phyloP scores from a whole-genome alignment of 495 filamentous ascomycete genomes.

The Aspergillus mulundensis region DNA sequence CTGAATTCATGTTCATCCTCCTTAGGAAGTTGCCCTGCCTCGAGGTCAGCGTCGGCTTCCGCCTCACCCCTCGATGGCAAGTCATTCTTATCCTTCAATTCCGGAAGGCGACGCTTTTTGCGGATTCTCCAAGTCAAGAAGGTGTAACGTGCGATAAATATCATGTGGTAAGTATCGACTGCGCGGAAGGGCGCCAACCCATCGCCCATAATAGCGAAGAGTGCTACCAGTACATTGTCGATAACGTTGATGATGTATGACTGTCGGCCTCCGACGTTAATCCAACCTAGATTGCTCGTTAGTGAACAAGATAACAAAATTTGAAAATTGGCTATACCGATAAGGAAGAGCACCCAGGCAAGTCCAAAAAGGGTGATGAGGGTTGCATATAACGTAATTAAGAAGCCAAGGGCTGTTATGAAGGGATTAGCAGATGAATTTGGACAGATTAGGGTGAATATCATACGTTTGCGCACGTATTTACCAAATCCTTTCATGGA shows the following conservation, averaged over 20 bases:
- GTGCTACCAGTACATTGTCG: slow-evolving; percentile 70
- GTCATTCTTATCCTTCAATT: slow-evolving; percentile 68
- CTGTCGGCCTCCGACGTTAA: slow-evolving; percentile 70
- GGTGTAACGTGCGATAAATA: slow-evolving; percentile 63
- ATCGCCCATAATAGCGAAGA: slow-evolving; percentile 75
- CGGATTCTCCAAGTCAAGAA: slow-evolving; percentile 69
- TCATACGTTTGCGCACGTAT: slow-evolving; percentile 63
- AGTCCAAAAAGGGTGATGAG: slow-evolving; percentile 77
- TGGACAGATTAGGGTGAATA: background rate
- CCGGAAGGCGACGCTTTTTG: slow-evolving; percentile 54
- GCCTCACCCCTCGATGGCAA: slow-evolving; percentile 50
- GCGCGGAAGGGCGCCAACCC: slow-evolving; percentile 71
- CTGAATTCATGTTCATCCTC: slow-evolving; percentile 48
- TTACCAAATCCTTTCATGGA: slow-evolving; percentile 70
- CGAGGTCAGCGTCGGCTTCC: slow-evolving; percentile 22
- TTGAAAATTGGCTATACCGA: slow-evolving; percentile 40
- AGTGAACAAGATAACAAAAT: background rate
- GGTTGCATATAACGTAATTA: slow-evolving; percentile 75
- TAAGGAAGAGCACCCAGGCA: slow-evolving; percentile 80
- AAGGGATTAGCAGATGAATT: slow-evolving; percentile 8
- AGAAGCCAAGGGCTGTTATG: slow-evolving; percentile 58
- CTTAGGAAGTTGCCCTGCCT: slow-evolving; percentile 26
- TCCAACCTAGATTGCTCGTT: slow-evolving; percentile 53
- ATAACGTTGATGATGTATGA: slow-evolving; percentile 69
- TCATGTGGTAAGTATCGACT: slow-evolving; percentile 80